Conservation (phyloP, 352 stramenopile species). For the Pythium sukuiense region DNA sequence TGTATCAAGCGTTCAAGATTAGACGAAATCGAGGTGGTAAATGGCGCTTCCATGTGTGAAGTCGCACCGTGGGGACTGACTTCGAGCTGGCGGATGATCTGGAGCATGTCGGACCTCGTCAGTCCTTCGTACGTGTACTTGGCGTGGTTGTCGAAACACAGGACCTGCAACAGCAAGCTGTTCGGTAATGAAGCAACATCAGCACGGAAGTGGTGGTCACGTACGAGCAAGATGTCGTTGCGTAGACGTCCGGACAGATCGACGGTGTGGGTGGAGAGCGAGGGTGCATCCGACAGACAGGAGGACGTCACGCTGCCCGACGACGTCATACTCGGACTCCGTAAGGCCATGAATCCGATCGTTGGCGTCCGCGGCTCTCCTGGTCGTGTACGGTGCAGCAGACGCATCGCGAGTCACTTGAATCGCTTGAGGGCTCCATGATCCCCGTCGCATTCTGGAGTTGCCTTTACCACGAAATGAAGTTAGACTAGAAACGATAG, state of each 20-base stretch:
- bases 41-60: not conserved
- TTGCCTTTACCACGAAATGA: not conserved
- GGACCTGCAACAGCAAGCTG: slow-evolving; percentile 15
- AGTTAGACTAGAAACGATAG: not conserved
- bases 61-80: slow-evolving; percentile 11
- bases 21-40: not conserved
- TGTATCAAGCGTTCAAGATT: not conserved
- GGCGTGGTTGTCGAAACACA: slow-evolving; percentile 32
- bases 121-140: slow-evolving; percentile 33
- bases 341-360: slow-evolving; percentile 19
- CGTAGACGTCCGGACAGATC: slow-evolving; percentile 4
- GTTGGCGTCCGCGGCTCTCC: not conserved
- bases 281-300: slow-evolving; percentile 5
- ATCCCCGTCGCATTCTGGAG: not conserved
- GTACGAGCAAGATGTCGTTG: slow-evolving; percentile 28
- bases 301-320: not conserved
- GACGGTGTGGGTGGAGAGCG: not conserved
- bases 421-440: not conserved
- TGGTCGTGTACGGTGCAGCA: not conserved
- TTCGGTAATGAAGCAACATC: not conserved
- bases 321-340: slow-evolving; percentile 21
- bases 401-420: slow-evolving; percentile 15
- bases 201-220: not conserved
- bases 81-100: slow-evolving; percentile 34
- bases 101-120: slow-evolving; percentile 30